phyloP scores from a whole-genome alignment of 2,329 filamentous ascomycete species.

The Geosmithia flava region DNA sequence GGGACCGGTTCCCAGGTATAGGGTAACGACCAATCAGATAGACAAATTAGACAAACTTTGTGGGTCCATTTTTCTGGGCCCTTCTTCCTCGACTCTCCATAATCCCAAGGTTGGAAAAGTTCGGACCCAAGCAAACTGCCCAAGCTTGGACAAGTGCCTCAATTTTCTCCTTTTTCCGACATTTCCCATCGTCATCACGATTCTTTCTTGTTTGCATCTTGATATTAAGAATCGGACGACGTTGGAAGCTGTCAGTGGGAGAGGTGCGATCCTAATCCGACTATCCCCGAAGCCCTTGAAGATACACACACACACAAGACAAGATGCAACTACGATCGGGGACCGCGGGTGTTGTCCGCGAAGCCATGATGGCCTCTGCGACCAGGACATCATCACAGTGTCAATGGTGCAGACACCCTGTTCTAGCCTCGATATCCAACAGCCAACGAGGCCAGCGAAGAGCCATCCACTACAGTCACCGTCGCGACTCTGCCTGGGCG shows the following conservation, averaged over 20 bases:
- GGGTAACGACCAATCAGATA: not conserved
- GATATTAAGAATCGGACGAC: not conserved
- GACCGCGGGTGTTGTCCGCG: slow-evolving; percentile 33
- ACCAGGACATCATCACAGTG: slow-evolving; percentile 15
- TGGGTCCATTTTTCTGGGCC: not conserved
- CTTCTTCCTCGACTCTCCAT: not conserved
- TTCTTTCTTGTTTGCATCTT: not conserved
- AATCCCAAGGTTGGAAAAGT: not conserved
- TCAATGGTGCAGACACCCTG: slow-evolving; percentile 14
- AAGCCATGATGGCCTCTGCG: slow-evolving; percentile 15
- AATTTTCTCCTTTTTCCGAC: not conserved
- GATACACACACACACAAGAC: too few relatives aligned
- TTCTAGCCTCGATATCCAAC: slow-evolving; percentile 6
- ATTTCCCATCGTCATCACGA: not conserved
- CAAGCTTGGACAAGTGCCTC: not conserved
- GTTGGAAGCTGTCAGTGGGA: not conserved
- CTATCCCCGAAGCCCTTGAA: too few relatives aligned
- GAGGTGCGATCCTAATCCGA: too few relatives aligned
- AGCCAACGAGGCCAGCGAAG: slow-evolving; percentile 18
- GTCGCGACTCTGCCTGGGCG: slow-evolving; percentile 54
- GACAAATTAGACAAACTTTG: not conserved
- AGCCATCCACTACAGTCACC: slow-evolving; percentile 29
- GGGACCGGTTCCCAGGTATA: not conserved
- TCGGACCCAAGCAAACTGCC: not conserved
- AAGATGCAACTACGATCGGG: slow-evolving; percentile 42